Conservation (phyloP, 257 asterid species). For the Echites panduratus region DNA sequence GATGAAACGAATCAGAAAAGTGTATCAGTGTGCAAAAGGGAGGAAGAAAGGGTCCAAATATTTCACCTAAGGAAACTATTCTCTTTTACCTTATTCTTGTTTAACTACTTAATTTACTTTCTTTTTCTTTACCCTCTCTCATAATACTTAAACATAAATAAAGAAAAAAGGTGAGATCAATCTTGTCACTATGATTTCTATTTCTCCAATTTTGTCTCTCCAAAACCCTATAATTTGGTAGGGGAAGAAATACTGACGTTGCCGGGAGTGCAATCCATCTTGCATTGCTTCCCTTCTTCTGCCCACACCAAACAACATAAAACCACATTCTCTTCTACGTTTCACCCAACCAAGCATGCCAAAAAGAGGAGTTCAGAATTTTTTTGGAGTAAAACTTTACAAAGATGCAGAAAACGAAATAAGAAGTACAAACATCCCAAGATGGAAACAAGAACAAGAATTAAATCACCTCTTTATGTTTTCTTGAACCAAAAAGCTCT, state of each 20-base stretch:
- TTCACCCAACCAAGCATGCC: neutral
- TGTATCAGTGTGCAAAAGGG: neutral
- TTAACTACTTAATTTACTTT: too few relatives aligned
- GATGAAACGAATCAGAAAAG: neutral
- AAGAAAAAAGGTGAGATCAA: too few relatives aligned
- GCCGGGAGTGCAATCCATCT: neutral
- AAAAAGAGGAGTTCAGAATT: neutral
- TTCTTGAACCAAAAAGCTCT: conserved; percentile 76
- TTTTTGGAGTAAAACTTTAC: neutral
- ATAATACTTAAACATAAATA: too few relatives aligned
- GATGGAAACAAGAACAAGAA: neutral
- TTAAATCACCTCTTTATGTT: conserved; percentile 62
- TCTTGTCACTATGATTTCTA: too few relatives aligned
- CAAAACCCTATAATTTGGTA: too few relatives aligned
- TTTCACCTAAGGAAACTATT: neutral
- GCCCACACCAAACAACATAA: neutral
- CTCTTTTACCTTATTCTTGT: neutral
- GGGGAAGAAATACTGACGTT: too few relatives aligned
- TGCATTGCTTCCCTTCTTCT: neutral
- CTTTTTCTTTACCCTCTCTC: too few relatives aligned
- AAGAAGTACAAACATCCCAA: neutral
- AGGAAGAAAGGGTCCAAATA: neutral
- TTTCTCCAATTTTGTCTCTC: too few relatives aligned
- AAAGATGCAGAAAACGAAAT: neutral
- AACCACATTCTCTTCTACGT: neutral